Percentiles rank a stretch among this genome's conserved stretches.
Conservation (phyloP, 1,284 basidiomycete genomes). For the Cerrena zonata region DNA sequence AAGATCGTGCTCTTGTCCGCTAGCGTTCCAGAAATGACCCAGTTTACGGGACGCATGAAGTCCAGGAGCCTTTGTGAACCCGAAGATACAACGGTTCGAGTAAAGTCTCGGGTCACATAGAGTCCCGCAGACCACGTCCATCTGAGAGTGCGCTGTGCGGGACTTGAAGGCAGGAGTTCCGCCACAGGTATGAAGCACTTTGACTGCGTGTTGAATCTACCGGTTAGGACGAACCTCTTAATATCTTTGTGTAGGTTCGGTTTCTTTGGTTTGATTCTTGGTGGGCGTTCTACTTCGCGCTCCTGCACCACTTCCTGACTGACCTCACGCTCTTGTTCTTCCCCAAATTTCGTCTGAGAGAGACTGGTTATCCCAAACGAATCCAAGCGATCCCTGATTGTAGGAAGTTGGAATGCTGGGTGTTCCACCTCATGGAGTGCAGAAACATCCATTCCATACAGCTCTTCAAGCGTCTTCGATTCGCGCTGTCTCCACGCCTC, state of each 20-base stretch:
- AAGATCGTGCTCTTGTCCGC: neutral
- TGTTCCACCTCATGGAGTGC: neutral
- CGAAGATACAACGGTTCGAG: neutral
- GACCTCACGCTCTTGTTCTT: slow-evolving; percentile 49
- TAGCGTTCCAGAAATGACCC: neutral
- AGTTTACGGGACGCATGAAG: slow-evolving; percentile 1
- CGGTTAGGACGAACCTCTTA: neutral
- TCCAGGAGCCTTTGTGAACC: neutral
- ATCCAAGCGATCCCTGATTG: slow-evolving; percentile 11
- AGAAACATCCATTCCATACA: neutral
- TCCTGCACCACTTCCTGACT: slow-evolving; percentile 39
- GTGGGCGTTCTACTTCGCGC: slow-evolving; percentile 33
- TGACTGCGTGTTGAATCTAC: neutral
- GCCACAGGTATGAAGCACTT: neutral
- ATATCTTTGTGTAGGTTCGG: neutral
- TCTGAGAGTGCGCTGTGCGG: neutral
- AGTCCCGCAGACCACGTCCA: neutral
- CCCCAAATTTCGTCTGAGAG: slow-evolving; percentile 24
- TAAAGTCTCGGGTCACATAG: neutral
- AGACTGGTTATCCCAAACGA: slow-evolving; percentile 5
- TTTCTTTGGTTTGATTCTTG: slow-evolving; percentile 18
- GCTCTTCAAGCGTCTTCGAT: neutral
- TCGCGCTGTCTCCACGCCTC: neutral
- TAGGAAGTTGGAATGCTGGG: neutral
- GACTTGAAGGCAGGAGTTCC: neutral